These are phyloP conservation scores for Trypanosoma boissoni DNA, from an alignment of 208 protist species.

Conservation along the genomic window DNA sequence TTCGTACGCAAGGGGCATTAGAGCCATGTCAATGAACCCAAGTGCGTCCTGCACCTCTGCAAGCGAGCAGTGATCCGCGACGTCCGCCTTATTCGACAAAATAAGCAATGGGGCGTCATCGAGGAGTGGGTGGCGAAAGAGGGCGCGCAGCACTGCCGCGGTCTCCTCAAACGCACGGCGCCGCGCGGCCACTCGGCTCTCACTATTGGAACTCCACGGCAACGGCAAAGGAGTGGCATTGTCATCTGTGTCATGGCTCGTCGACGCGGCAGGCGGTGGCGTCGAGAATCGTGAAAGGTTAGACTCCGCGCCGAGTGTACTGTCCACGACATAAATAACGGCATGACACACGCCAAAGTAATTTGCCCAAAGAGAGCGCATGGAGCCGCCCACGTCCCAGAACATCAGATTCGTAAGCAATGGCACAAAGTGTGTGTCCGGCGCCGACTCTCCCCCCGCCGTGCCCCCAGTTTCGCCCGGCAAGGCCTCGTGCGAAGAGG, in stretches of 20 bases:
- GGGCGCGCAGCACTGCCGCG: constrained; percentile 44
- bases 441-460: too few relatives aligned
- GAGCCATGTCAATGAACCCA: constrained; percentile 50
- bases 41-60: constrained; percentile 66
- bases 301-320: constrained; percentile 24
- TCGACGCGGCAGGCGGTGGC: too few relatives aligned
- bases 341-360: constrained; percentile 94
- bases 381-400: constrained; percentile 96
- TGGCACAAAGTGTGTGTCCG: too few relatives aligned
- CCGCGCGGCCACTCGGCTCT: not conserved
- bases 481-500: too few relatives aligned
- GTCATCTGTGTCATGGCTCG: not conserved
- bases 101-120: constrained; percentile 83
- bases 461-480: too few relatives aligned
- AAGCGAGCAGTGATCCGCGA: constrained; percentile 43
- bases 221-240: not conserved
- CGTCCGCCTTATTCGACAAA: constrained; percentile 94
- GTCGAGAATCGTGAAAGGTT: too few relatives aligned
- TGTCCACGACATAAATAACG: constrained; percentile 94
- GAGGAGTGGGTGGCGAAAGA: constrained; percentile 85
- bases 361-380: constrained; percentile 94
- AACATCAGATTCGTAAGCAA: constrained; percentile 60
- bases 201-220: not conserved
- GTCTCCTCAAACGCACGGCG: constrained; percentile 36
- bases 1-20: constrained; percentile 40